phyloP scores from a whole-genome alignment of 352 stramenopile species.

The Phytopythium montanum region DNA sequence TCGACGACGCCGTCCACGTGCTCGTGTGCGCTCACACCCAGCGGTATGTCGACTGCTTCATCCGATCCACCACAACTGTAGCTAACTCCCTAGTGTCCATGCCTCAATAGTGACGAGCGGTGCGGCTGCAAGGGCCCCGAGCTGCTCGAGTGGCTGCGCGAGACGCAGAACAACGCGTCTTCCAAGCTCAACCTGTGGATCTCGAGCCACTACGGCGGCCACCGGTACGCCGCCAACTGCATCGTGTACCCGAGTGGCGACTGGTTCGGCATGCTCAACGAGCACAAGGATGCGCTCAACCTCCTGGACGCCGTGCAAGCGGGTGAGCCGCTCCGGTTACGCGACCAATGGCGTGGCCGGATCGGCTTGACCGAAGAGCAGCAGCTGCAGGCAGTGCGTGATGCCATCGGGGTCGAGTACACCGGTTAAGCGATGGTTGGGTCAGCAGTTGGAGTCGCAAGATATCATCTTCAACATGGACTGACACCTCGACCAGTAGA shows the following conservation, averaged over 20 bases:
- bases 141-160: conserved; percentile 58
- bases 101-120: conserved; percentile 48
- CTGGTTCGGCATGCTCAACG: conserved; percentile 75
- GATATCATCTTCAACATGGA: no score
- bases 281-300: conserved; percentile 33
- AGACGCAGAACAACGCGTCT: conserved; percentile 21
- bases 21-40: conserved; percentile 65
- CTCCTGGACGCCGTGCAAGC: conserved; percentile 41
- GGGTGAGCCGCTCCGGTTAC: conserved; percentile 38
- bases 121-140: conserved; percentile 72
- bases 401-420: conserved; percentile 7
- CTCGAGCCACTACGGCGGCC: conserved; percentile 69
- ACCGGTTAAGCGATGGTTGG: background rate
- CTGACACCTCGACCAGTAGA: no score
- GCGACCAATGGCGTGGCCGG: conserved; percentile 61
- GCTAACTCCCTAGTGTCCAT: background rate
- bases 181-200: conserved; percentile 45
- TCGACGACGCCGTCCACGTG: conserved; percentile 51
- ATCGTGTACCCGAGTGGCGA: conserved; percentile 73
- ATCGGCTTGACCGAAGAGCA: conserved; percentile 45
- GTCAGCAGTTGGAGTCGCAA: no score
- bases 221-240: conserved; percentile 67
- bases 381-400: conserved; percentile 44
- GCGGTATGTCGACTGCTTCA: conserved; percentile 15
- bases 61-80: background rate